Conservation (phyloP, 169 alveolate species). For the Plasmodium coatneyi region DNA sequence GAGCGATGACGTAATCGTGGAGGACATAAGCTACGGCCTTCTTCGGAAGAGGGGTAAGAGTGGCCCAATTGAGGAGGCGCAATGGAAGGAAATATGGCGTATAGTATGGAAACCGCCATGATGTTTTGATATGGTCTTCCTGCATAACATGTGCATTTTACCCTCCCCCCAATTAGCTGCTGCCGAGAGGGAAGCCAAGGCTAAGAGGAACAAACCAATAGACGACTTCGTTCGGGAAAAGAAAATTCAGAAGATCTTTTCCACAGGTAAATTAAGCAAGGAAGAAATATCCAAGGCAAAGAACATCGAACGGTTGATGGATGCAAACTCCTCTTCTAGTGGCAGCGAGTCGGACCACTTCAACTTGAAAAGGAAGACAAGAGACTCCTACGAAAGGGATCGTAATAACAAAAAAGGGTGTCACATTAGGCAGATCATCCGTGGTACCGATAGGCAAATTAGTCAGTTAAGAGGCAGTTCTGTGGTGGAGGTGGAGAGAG, state of each 20-base stretch:
- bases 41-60: constrained; percentile 36
- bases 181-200: constrained; percentile 13
- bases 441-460: background rate
- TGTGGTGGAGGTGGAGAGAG: background rate
- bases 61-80: too few species aligned
- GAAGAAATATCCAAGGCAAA: constrained; percentile 61
- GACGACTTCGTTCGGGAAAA: constrained; percentile 55
- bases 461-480: background rate
- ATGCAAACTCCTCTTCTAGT: constrained; percentile 35
- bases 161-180: too few species aligned
- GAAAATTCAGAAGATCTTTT: constrained; percentile 23
- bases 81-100: background rate
- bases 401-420: background rate
- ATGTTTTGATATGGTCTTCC: background rate
- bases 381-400: constrained; percentile 28
- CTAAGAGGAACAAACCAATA: constrained; percentile 3
- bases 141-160: background rate
- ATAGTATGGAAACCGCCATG: background rate
- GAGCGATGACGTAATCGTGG: constrained; percentile 67
- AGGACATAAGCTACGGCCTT: constrained; percentile 11
- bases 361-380: constrained; percentile 25
- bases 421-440: constrained; percentile 8
- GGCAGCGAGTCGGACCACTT: constrained; percentile 12
- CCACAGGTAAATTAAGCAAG: constrained; percentile 38
- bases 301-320: constrained; percentile 48